phyloP scores from a whole-genome alignment of 2,329 filamentous ascomycete species.

The Dothistroma septosporum region DNA sequence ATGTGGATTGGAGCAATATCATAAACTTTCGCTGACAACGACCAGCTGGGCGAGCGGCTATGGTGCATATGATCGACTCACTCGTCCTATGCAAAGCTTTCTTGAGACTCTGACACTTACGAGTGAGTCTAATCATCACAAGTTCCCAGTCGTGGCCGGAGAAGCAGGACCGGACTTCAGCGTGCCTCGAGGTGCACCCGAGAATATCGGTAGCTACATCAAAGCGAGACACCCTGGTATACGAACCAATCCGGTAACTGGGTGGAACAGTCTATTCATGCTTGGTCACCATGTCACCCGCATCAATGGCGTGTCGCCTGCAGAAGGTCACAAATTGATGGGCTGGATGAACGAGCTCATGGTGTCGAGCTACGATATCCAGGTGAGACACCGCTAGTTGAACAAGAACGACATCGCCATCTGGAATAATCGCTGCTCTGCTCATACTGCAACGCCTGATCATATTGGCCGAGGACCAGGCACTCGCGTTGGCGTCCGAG shows the following conservation, averaged over 20 bases:
- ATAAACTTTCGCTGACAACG: background rate
- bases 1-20: background rate
- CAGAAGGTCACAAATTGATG: conserved; percentile 20
- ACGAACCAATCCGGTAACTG: conserved; percentile 57
- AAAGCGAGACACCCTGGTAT: conserved; percentile 47
- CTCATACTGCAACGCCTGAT: background rate
- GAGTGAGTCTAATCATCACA: too few species aligned
- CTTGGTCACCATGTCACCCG: conserved; percentile 53
- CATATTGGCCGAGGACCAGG: background rate
- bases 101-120: background rate
- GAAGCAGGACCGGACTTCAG: too few species aligned
- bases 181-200: conserved; percentile 20
- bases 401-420: conserved; percentile 40
- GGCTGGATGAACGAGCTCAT: conserved; percentile 34
- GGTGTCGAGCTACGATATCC: conserved; percentile 48
- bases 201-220: conserved; percentile 21
- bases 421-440: conserved; percentile 4
- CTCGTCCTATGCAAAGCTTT: background rate
- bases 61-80: background rate
- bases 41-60: background rate
- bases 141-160: too few species aligned
- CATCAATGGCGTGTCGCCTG: conserved; percentile 48
- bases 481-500: background rate
- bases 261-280: conserved; percentile 60
- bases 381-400: conserved; percentile 48